These are phyloP conservation scores for Fusarium subglutinans DNA, from an alignment of 2,329 filamentous ascomycete genomes.

Conservation along the genomic window DNA sequence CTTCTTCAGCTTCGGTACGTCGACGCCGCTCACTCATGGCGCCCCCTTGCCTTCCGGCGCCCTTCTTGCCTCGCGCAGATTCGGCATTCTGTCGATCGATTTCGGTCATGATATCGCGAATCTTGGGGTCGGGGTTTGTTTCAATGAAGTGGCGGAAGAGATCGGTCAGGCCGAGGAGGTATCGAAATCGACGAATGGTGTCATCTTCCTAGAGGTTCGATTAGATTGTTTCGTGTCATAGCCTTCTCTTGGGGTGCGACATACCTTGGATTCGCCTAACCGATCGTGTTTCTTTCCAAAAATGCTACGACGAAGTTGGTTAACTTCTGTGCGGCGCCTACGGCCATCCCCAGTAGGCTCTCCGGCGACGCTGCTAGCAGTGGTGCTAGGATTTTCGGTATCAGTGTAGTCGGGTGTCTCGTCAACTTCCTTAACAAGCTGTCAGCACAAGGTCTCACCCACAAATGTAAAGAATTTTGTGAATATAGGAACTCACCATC, in stretches of 20 bases:
- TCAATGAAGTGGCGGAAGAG: conserved; percentile 99
- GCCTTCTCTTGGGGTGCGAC: conserved; percentile 1
- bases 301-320: conserved; percentile 89
- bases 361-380: conserved; percentile 85
- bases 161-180: conserved; percentile 93
- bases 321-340: conserved; percentile 85
- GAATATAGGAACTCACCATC: conserved; percentile 54
- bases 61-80: conserved; percentile 75
- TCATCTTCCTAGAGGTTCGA: conserved; percentile 78
- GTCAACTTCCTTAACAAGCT: conserved; percentile 62
- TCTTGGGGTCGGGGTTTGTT: conserved; percentile 93
- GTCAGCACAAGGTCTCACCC: conserved; percentile 22
- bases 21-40: conserved; percentile 80
- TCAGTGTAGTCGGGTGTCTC: conserved; percentile 74
- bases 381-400: conserved; percentile 73
- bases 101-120: conserved; percentile 91
- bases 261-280: conserved; percentile 90
- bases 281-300: conserved; percentile 95
- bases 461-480: background rate
- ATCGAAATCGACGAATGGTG: conserved; percentile 91
- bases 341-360: conserved; percentile 80
- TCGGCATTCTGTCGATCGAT: conserved; percentile 94
- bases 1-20: conserved; percentile 96
- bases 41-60: conserved; percentile 81
- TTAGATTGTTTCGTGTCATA: conserved; percentile 13